Base-by-base conservation (phyloP, 2,329 filamentous ascomycete species). In the Tolypocladium capitatum region DNA sequence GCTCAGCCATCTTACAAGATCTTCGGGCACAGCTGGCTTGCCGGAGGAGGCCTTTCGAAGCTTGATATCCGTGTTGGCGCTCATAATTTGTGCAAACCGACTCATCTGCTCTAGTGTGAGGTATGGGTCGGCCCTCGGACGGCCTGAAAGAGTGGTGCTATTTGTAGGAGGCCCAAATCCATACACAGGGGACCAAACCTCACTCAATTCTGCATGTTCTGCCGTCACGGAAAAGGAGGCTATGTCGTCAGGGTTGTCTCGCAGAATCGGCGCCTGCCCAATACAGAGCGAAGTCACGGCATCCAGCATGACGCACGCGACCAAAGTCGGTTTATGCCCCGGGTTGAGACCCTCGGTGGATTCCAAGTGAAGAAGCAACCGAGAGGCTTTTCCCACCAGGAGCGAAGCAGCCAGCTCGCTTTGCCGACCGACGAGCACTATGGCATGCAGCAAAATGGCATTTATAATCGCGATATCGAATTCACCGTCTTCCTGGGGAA, bases 271-370 rank as follows among this genome's bases (percentile, higher is more conserved):
- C 28, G 21, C 10, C 27, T 31, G 41, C n/a, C 27, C 16, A 14
- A 43, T 5, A 14, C 27, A 43, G 9, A 20, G 24, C 10, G 41
- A 43, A 24, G 24, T 31, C 5, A 43, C 27, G 16, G 20, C 41
- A 30, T 86, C 82, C 1, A 86, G 61, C 5, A 83, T 66, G 49
- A 81, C 78, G 51, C 80, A 83, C 4, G 76, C 78, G 21, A 79
- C 70, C 41, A 63, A 52, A 46, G 61, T 54, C 50, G 61, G 52
- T 5, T 53, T 47, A 27, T 55, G 43, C 3, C 49, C 53, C 45
- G n/a, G 52, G 20, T 9, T 24, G 24, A 51, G 52, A 7, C 42
- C 20, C 11, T 53, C 49, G 6, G 27, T 46, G 2, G 46, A 46
- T 28, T 51, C 55, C 20, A 58, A 48, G 21, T 66, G 63, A 5